Evolutionary conservation across 78 protist genomes (phyloP).

Genomic region (Dictyostelium citrinum): DNA sequence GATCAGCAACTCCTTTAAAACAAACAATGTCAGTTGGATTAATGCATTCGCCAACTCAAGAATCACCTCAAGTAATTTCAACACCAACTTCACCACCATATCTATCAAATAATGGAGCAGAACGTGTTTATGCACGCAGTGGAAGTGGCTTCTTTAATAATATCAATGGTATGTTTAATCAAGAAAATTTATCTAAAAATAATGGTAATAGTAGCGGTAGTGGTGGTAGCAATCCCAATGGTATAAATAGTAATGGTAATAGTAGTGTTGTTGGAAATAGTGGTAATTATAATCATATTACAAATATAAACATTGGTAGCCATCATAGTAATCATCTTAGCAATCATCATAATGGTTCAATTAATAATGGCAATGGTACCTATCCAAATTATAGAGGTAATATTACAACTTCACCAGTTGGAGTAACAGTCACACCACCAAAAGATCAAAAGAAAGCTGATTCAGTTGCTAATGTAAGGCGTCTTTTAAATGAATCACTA

Average conservation of each 20-base stretch:
- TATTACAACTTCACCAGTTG: not conserved
- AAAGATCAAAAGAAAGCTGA: constrained; percentile 4
- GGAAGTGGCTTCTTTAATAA: constrained; percentile 5
- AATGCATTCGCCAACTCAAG: not conserved
- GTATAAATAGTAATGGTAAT: not conserved
- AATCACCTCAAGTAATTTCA: not conserved
- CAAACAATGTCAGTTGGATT: constrained; percentile 23
- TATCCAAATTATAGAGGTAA: not conserved
- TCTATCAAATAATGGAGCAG: not conserved
- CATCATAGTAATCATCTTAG: not conserved
- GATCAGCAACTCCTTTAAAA: constrained; percentile 20
- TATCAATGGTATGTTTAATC: not conserved
- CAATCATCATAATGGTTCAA: not conserved
- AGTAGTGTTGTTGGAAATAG: not conserved
- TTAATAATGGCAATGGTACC: not conserved
- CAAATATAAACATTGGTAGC: not conserved
- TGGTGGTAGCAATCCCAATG: not conserved
- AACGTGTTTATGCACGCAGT: not conserved
- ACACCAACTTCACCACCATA: constrained; percentile 38
- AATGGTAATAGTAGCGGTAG: not conserved
- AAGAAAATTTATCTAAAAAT: not conserved
- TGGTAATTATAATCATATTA: not conserved
- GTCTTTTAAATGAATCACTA: not conserved
- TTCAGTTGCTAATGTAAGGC: not conserved
- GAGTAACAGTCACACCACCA: not conserved